phyloP scores from a whole-genome alignment of 768 basidiomycete species.

The Russula abietina region DNA sequence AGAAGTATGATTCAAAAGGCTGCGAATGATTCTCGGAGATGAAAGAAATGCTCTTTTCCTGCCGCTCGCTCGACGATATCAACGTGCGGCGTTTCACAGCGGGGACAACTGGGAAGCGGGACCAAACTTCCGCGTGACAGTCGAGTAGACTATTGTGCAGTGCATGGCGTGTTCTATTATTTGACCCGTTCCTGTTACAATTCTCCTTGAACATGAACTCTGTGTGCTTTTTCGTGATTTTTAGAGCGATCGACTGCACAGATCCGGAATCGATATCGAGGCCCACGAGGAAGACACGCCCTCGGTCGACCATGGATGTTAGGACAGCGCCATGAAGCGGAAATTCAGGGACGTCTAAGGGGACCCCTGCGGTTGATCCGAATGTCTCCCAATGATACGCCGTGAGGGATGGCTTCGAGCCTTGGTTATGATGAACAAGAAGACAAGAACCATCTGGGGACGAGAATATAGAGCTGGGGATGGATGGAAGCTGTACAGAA shows the following conservation, averaged over 20 bases:
- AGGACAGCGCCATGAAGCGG: constrained; percentile 29
- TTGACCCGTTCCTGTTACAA: constrained; percentile 27
- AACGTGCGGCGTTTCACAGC: constrained; percentile 14
- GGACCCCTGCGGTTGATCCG: constrained; percentile 45
- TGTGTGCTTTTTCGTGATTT: constrained; percentile 50
- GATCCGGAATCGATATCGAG: constrained; percentile 33
- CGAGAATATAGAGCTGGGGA: constrained; percentile 38
- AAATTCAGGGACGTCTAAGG: constrained; percentile 32
- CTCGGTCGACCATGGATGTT: constrained; percentile 43
- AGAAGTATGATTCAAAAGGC: constrained; percentile 40
- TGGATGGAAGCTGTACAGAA: constrained; percentile 34
- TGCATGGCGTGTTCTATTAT: constrained; percentile 25
- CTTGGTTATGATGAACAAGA: constrained; percentile 33
- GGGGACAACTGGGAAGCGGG: constrained; percentile 12
- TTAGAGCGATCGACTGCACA: constrained; percentile 42
- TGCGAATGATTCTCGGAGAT: constrained; percentile 36
- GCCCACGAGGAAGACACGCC: constrained; percentile 39
- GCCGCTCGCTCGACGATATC: constrained; percentile 27
- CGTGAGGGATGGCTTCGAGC: constrained; percentile 25
- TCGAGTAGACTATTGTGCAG: constrained; percentile 36
- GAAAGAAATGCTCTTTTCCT: constrained; percentile 37
- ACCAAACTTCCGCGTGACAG: constrained; percentile 16
- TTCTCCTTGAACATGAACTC: constrained; percentile 51
- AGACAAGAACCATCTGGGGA: constrained; percentile 54
- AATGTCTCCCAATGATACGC: constrained; percentile 55